A percentile compares a stretch with the other conserved stretches of the same genome.
Evolutionary conservation across 78 protist genomes (phyloP).

Genomic region (Pelomyxa schiedti): DNA sequence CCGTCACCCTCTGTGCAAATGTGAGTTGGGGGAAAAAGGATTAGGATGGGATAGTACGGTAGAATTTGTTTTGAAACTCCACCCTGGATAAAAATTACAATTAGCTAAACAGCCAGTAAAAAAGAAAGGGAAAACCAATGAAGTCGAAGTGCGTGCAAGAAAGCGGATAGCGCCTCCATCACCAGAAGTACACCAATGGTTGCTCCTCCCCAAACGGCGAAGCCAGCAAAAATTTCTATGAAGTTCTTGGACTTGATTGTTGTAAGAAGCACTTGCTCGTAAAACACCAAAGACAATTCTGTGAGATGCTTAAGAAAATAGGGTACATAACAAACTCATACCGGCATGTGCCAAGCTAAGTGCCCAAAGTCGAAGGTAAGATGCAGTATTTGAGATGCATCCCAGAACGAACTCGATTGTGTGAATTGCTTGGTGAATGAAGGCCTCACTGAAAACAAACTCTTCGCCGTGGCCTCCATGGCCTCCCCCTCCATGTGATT

Average conservation of each 20-base stretch:
- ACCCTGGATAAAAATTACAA: too few relatives aligned
- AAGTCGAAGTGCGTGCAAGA: conserved; percentile 98
- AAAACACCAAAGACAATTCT: conserved; percentile 46
- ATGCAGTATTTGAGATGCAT: conserved; percentile 92
- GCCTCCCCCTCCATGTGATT: conserved; percentile 6
- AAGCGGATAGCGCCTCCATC: conserved; percentile 98
- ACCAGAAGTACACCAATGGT: conserved; percentile 86
- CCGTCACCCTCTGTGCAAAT: conserved; percentile 25
- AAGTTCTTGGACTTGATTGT: conserved; percentile 19
- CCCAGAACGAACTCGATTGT: conserved; percentile 93
- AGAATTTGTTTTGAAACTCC: conserved; percentile 96
- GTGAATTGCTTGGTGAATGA: conserved; percentile 74
- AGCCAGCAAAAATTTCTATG: conserved; percentile 47
- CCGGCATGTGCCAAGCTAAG: conserved; percentile 92
- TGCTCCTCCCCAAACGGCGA: conserved; percentile 78
- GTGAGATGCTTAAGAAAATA: too few relatives aligned
- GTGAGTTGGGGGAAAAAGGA: not conserved
- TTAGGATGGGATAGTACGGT: conserved; percentile 58
- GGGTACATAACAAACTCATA: not conserved
- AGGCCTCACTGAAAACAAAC: conserved; percentile 49
- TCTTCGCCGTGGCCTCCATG: conserved; percentile 4
- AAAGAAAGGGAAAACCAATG: too few relatives aligned
- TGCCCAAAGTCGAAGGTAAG: conserved; percentile 99
- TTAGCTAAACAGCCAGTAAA: too few relatives aligned
- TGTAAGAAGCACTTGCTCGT: conserved; percentile 28